A percentile compares a stretch with the other conserved stretches of the same genome.
phyloP scores from a whole-genome alignment of 2,329 filamentous ascomycete species.

The Lachnellula arida region DNA sequence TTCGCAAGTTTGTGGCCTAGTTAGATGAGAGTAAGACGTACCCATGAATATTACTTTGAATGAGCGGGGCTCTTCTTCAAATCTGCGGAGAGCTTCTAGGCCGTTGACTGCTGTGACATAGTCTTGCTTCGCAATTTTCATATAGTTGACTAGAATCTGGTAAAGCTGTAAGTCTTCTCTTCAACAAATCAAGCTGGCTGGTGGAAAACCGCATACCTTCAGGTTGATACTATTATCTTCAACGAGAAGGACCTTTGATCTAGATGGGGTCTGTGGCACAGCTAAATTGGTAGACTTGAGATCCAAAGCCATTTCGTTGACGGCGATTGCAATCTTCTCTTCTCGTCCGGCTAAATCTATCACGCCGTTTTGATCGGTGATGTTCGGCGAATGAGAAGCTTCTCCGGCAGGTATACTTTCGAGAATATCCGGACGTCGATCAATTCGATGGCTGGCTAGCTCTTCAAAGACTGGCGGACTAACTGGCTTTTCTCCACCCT shows the following conservation, averaged over 20 bases:
- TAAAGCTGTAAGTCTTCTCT: background rate
- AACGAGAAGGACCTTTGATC: slow-evolving; percentile 31
- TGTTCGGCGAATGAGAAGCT: no score
- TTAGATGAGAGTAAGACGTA: background rate
- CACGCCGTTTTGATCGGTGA: no score
- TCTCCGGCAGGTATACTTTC: no score
- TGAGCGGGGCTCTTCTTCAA: slow-evolving; percentile 7
- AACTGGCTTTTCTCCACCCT: background rate
- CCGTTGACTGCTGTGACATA: slow-evolving; percentile 39
- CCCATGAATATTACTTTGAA: slow-evolving; percentile 34
- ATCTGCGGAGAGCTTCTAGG: slow-evolving; percentile 40
- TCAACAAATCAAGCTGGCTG: background rate
- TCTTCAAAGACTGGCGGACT: no score
- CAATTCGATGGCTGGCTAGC: no score
- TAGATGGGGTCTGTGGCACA: background rate
- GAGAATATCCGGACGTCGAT: no score
- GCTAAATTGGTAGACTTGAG: no score
- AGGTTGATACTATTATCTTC: slow-evolving; percentile 39
- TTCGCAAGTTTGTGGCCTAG: background rate
- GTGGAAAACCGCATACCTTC: slow-evolving; percentile 13
- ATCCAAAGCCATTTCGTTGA: no score
- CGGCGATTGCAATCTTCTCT: no score
- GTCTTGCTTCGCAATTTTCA: slow-evolving; percentile 21
- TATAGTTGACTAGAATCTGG: slow-evolving; percentile 22
- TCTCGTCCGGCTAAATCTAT: no score